Evolutionary conservation across 176 grass and related monocot species (phyloP).

Genomic region (Phoenix roebelenii): DNA sequence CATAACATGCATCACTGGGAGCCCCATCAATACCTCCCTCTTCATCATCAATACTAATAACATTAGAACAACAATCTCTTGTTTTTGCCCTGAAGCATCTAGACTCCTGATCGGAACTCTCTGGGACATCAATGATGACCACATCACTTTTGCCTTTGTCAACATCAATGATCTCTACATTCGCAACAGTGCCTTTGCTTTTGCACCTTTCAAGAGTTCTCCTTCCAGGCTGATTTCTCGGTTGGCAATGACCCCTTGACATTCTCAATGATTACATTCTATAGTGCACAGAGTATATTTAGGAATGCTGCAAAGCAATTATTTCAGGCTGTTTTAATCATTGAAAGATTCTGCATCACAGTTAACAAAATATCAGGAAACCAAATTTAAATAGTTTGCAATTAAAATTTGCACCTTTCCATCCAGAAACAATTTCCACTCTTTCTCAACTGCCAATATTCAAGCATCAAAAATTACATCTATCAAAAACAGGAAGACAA

Average conservation of each 20-base stretch:
- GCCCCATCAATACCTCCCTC: slow-evolving; percentile 24
- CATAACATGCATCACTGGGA: background rate
- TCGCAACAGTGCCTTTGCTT: slow-evolving; percentile 7
- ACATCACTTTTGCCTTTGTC: slow-evolving; percentile 32
- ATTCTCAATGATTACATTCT: slow-evolving; percentile 16
- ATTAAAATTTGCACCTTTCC: no score
- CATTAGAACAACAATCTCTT: slow-evolving; percentile 16
- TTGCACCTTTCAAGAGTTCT: slow-evolving; percentile 23
- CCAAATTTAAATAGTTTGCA: no score
- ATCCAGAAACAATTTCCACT: no score
- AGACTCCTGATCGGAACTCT: slow-evolving; percentile 8
- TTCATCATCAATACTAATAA: slow-evolving; percentile 77
- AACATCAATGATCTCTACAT: slow-evolving; percentile 40
- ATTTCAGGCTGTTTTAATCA: no score
- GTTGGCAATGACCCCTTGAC: slow-evolving; percentile 28
- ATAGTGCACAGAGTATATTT: background rate
- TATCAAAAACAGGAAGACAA: no score
- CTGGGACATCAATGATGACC: slow-evolving; percentile 30
- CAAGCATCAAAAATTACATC: no score
- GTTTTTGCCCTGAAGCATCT: slow-evolving; percentile 18
- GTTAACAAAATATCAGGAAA: no score
- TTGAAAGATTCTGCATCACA: no score
- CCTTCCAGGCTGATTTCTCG: slow-evolving; percentile 12
- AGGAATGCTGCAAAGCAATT: no score
- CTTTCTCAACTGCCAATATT: no score